These are phyloP conservation scores for Penicillium ochrochloron DNA, from an alignment of 495 filamentous ascomycete species.

Conservation along the genomic window DNA sequence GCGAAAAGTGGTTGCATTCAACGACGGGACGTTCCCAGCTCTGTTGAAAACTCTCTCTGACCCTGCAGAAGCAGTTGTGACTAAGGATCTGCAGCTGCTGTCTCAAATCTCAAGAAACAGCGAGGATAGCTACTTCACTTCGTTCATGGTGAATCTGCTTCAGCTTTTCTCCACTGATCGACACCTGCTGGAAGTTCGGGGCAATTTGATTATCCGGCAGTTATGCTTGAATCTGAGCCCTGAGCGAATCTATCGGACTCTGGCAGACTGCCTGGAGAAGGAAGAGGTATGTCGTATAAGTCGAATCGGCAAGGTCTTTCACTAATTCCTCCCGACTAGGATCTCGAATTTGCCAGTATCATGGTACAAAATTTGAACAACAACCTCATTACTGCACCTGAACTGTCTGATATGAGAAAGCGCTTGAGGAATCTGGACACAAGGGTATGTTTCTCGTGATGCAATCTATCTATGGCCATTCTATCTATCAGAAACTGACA, in stretches of 20 bases:
- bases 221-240: constrained; percentile 90
- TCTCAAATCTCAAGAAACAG: constrained; percentile 96
- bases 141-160: constrained; percentile 96
- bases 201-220: constrained; percentile 95
- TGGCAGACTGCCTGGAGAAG: constrained; percentile 96
- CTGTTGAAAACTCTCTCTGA: constrained; percentile 96
- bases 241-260: constrained; percentile 92
- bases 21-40: constrained; percentile 95
- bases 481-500: constrained; percentile 19
- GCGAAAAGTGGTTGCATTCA: constrained; percentile 90
- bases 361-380: constrained; percentile 99
- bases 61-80: constrained; percentile 93
- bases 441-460: constrained; percentile 54
- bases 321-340: constrained; percentile 45
- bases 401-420: constrained; percentile 88
- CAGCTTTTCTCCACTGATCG: constrained; percentile 95
- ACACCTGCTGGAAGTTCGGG: constrained; percentile 85
- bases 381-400: constrained; percentile 95
- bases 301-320: background rate
- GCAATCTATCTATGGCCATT: background rate
- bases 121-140: constrained; percentile 95
- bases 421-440: constrained; percentile 88
- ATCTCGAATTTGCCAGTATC: constrained; percentile 97
- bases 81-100: constrained; percentile 89
- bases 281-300: constrained; percentile 66